Evolutionary conservation across 768 basidiomycete genomes (phyloP), one percentile per base, ranked within the genome.

Genomic region (Paxillus rubicundulus): DNA sequence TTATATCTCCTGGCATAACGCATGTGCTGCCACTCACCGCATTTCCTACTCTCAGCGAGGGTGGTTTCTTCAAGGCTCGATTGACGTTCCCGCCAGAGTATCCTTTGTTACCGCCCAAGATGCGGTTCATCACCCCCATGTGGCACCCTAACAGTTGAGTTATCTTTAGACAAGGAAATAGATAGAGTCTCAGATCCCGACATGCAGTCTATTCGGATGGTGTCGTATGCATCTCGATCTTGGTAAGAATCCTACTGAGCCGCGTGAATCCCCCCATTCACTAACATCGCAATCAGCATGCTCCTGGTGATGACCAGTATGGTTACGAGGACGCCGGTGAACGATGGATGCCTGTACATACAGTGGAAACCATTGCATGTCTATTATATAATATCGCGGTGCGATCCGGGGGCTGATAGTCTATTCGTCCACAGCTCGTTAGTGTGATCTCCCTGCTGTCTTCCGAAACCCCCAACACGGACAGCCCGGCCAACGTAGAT

Each of bases 321-420:
- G 89, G 96, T 10, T 98, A 96, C 63, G 97, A 99, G 69, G 92
- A 95, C 62, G 93, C 97, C 2, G 88, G 92, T 40, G 97, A 99
- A 74, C 76, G 97, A 56, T 99, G 97, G 97, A 76, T 95, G 77
- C 97, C 97, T 4, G 93, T 99, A 42, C 97, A 99, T 68, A 89
- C 90, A 1, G 88, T 98, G 32, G 94, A 98, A 75, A 92, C 93
- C 5, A 98, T 99, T 58, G 96, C 98, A 60, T 67, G 79, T 70
- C 17, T 8, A 14, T 27, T 34, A 2, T 33, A 27, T 18, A 28
- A 54, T 43, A 16, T 14, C 4, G n/a, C 9, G 7, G 20, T 20
- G 16, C 34, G 16, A 6, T 2, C 28, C 17, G 9, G 13, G 14
- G 3, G 27, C 50, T 57, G 34, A 64, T 20, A 21, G 12, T 33